Conservation (phyloP, 441 rosid genomes). For the Eugenia klotzschiana region DNA sequence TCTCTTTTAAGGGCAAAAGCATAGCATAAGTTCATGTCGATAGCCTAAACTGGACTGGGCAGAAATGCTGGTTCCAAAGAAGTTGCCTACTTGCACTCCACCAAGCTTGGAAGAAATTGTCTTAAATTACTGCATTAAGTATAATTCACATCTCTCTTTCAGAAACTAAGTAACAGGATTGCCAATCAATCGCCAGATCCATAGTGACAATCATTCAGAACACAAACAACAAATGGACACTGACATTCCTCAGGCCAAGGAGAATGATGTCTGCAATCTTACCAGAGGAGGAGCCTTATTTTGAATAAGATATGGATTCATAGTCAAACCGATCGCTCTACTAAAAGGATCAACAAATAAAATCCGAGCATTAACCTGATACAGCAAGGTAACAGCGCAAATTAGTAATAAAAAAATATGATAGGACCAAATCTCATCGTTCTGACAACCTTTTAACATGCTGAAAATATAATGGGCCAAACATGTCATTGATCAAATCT, state of each 20-base stretch:
- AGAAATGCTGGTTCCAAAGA: not conserved
- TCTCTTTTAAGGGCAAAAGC: not conserved
- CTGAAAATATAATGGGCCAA: not conserved
- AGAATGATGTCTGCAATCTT: slow-evolving; percentile 11
- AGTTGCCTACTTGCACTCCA: not conserved
- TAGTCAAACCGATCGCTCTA: slow-evolving; percentile 91
- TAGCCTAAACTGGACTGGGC: not conserved
- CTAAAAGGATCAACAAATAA: slow-evolving; percentile 83
- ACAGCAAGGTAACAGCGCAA: not conserved
- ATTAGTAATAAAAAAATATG: not conserved
- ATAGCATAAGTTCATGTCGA: not conserved
- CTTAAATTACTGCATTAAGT: not conserved
- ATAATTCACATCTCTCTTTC: not conserved
- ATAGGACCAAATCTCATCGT: not conserved
- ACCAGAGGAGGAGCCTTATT: slow-evolving; percentile 72
- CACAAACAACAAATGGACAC: not conserved
- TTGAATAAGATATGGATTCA: slow-evolving; percentile 71
- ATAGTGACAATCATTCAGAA: not conserved
- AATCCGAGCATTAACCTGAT: slow-evolving; percentile 84
- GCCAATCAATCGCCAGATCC: not conserved
- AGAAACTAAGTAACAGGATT: not conserved
- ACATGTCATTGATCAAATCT: not conserved
- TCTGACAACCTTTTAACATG: not conserved
- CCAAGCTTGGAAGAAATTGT: not conserved
- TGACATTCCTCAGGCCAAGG: not conserved